phyloP scores from a whole-genome alignment of 768 basidiomycete genomes.

The Lactifluus subvellereus region DNA sequence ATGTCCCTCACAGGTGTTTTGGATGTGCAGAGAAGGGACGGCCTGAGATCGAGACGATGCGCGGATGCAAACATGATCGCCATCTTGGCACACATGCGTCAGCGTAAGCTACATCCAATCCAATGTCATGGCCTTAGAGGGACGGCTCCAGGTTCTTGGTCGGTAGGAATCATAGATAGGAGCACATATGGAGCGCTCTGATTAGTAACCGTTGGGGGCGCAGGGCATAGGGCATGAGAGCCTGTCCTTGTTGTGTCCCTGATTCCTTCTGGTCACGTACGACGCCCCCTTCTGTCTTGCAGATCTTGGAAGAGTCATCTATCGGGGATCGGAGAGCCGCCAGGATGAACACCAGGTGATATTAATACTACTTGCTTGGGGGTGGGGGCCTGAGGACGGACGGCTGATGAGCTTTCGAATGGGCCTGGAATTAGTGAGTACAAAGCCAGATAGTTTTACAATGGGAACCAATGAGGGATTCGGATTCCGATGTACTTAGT shows the following conservation, averaged over 20 bases:
- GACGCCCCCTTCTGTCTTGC: background rate
- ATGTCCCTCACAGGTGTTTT: background rate
- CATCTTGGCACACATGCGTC: background rate
- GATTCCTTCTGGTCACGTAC: too few species aligned
- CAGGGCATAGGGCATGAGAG: too few species aligned
- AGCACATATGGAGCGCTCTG: background rate
- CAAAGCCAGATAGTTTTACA: background rate
- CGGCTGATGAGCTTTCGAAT: background rate
- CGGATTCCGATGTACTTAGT: too few species aligned
- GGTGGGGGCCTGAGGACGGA: background rate
- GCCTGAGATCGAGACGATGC: background rate
- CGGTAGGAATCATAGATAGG: background rate
- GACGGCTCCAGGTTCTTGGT: background rate
- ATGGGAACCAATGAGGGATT: too few species aligned
- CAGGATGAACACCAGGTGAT: too few species aligned
- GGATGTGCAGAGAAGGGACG: background rate
- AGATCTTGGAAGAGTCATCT: background rate
- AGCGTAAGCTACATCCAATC: background rate
- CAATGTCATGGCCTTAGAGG: background rate
- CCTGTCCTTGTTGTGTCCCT: background rate
- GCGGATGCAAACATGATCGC: background rate
- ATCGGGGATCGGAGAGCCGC: too few species aligned
- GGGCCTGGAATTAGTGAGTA: background rate
- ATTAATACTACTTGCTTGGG: background rate
- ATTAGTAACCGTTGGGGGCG: background rate